Evolutionary conservation across 2,329 filamentous ascomycete species (phyloP), one percentile per base, ranked within the genome.

Genomic region (Diaporthe aspalathi): DNA sequence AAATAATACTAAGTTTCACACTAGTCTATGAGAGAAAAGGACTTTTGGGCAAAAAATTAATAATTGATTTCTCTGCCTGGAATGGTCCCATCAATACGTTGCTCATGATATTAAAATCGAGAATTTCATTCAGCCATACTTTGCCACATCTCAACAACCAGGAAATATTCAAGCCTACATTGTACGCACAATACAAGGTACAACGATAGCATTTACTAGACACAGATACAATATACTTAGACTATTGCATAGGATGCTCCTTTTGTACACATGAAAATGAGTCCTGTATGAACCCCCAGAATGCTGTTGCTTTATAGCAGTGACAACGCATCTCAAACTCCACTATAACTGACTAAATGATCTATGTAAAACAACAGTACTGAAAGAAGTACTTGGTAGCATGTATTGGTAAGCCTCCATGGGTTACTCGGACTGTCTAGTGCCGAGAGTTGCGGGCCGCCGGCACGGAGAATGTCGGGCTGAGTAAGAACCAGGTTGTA

Each of bases 401-500:
- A 47, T 35, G 43, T 12, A 65, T 1, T 2, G 3, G n/a, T 5
- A 50, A 65, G 27, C 5, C 29, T 7, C 12, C 3, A 16, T 20
- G 20, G 3, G 12, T 3, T 1, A 16, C 4, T 50, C 45, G 60
- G 29, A 24, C 29, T 49, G 20, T 20, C 20, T 27, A 35, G 12
- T 65, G 29, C 45, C 60, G 45, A 63, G 29, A 65, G 16, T 22
- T n/a, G 11, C 12, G n/a, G 45, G 14, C 29, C 43, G 27, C 14
- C 14, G 45, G 60, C 29, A 12, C 27, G 27, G 43, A 65, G 60
- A 65, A 49, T 50, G 29, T 65, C 43, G 60, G 60, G 60, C 60
- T 65, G 60, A 65, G 60, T 65, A 65, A 65, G 60, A 65, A 38
- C 43, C 14, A 65, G 60, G 60, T 65, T 9, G 60, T 38, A 65